Evolutionary conservation across 805 yeast genomes (phyloP), one percentile per base, ranked within the genome.

Genomic region (Yarrowia sp.): DNA sequence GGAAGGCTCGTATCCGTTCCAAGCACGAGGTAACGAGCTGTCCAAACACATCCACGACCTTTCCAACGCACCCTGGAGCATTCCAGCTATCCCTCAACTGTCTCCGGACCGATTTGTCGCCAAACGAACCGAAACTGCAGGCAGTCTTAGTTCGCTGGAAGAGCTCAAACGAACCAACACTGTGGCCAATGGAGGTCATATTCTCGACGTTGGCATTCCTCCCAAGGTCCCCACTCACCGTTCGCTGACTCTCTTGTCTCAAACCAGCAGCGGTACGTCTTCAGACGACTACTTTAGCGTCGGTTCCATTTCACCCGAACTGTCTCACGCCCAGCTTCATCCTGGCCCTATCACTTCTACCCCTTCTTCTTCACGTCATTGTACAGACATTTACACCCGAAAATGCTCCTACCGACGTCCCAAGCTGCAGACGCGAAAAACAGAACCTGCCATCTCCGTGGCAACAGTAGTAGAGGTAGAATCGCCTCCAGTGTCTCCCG

Each of bases 191-290:
- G 51, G 63, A 0, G n/a, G 9, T 5, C 63, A 58, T 21, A 43
- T 58, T 33, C 24, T 58, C n/a, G 69, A 70, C 49, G 71, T 70
- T 14, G 73, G 73, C 1, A 70, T 71, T 40, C 73, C 73, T 17
- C 73, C 73, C 8, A 59, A 56, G 40, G 72, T 69, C 12, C 73
- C 73, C 4, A 67, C 68, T 2, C 73, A 71, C 36, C 65, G 68
- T n/a, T 41, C 63, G 1, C 30, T 21, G 17, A 35, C 58, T 14
- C 12, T 48, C 41, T 26, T 26, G 36, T 49, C 59, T 36, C 33
- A 38, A 30, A 35, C 44, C 61, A 36, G 59, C 61, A 36, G 67
- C 26, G 24, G 59, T 38, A 28, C 35, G 8, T 21, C 61, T n/a
- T 54, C 61, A 1, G 61, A 54, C 19, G 44, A 54, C 46, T 54